phyloP scores from a whole-genome alignment of 108 stramenopile genomes.

The Skeletonema tropicum region DNA sequence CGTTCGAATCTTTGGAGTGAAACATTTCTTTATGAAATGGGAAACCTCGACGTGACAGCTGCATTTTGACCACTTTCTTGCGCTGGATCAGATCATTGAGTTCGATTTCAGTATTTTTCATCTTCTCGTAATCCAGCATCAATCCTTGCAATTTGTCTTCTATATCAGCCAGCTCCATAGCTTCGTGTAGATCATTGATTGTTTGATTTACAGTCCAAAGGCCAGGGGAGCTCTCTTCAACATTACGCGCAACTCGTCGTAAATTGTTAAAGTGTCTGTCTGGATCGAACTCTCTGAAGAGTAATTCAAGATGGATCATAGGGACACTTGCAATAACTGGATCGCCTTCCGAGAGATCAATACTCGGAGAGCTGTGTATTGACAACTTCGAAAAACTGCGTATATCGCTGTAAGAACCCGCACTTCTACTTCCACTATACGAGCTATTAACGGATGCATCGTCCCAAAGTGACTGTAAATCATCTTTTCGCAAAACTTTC shows the following conservation, averaged over 20 bases:
- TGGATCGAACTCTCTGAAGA: slow-evolving; percentile 44
- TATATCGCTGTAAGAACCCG: not conserved
- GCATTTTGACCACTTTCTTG: not conserved
- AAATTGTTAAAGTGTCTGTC: slow-evolving; percentile 46
- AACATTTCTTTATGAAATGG: not conserved
- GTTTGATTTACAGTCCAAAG: slow-evolving; percentile 36
- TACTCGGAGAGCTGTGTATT: not conserved
- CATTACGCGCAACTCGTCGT: slow-evolving; percentile 45
- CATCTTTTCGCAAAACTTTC: slow-evolving; percentile 28
- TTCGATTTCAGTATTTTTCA: not conserved
- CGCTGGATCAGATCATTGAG: not conserved
- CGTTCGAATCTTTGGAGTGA: not conserved
- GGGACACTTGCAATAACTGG: slow-evolving; percentile 16
- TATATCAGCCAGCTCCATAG: slow-evolving; percentile 13
- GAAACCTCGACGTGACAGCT: not conserved
- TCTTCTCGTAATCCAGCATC: slow-evolving; percentile 12
- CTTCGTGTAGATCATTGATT: slow-evolving; percentile 11
- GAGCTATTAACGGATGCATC: slow-evolving; percentile 17
- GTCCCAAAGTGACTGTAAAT: slow-evolving; percentile 10
- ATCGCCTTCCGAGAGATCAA: slow-evolving; percentile 24
- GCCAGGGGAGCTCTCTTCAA: slow-evolving; percentile 24
- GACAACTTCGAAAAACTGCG: slow-evolving; percentile 11
- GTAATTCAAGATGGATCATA: slow-evolving; percentile 36
- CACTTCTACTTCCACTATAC: slow-evolving; percentile 8
- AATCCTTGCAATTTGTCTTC: slow-evolving; percentile 23